Percentiles rank a stretch among this genome's conserved stretches.
phyloP scores from a whole-genome alignment of 352 stramenopile species.

The Phytophthora melonis region DNA sequence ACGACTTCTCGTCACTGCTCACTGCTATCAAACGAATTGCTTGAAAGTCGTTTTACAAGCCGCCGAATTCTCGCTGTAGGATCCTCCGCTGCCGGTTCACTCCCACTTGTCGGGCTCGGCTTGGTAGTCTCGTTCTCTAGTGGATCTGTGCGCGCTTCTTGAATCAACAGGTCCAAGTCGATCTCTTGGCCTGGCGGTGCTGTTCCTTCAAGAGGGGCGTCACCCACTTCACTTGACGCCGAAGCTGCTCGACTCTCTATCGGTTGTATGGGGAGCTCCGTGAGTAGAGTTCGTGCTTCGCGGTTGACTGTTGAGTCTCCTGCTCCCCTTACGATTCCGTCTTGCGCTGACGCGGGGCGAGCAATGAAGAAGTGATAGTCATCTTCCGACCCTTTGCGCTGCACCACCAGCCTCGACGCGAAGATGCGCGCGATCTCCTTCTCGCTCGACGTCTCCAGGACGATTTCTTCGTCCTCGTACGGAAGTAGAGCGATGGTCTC shows the following conservation, averaged over 20 bases:
- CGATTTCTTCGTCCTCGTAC: conserved; percentile 39
- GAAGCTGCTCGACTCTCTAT: conserved; percentile 21
- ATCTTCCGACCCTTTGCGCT: conserved; percentile 29
- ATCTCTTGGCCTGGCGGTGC: conserved; percentile 13
- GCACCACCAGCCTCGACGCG: conserved; percentile 31
- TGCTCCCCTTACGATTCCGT: neutral
- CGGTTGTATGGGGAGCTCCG: conserved; percentile 32
- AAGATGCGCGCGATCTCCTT: conserved; percentile 42
- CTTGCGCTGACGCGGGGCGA: conserved; percentile 13
- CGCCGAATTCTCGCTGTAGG: conserved; percentile 21
- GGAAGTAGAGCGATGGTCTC: conserved; percentile 48
- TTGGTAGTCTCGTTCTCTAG: conserved; percentile 13
- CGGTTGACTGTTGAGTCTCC: neutral
- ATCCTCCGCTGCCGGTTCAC: conserved; percentile 8
- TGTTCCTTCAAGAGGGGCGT: conserved; percentile 10
- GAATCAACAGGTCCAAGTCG: conserved; percentile 44
- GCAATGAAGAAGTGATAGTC: conserved; percentile 46
- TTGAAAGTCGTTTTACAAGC: conserved; percentile 31
- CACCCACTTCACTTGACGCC: conserved; percentile 9
- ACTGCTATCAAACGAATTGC: conserved; percentile 26
- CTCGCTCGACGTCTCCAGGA: conserved; percentile 41
- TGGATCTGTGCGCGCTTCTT: conserved; percentile 37
- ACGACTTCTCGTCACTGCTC: neutral
- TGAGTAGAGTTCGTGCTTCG: conserved; percentile 32
- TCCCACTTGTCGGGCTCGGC: neutral